A percentile compares a stretch with the other conserved stretches of the same genome.
phyloP scores from a whole-genome alignment of 257 asterid species.

The Solanum pennellii region DNA sequence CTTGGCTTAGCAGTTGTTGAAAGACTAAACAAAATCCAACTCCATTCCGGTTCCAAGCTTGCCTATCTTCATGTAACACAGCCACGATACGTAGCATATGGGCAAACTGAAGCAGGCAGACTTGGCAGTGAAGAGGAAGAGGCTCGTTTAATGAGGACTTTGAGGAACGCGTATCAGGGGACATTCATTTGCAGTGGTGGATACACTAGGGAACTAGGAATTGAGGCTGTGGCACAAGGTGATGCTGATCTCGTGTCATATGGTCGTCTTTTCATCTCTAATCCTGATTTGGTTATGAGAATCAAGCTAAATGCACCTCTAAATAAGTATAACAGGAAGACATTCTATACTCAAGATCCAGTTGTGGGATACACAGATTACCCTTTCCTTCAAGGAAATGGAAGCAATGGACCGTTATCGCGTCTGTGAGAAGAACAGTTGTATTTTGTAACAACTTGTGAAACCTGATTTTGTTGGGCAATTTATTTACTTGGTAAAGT shows the following conservation, averaged over 20 bases:
- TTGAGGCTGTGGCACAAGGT: constrained; percentile 42
- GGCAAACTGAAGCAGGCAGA: constrained; percentile 64
- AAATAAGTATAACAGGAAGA: constrained; percentile 38
- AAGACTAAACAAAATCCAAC: constrained; percentile 57
- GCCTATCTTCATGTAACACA: constrained; percentile 79
- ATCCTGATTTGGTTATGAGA: constrained; percentile 57
- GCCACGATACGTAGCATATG: constrained; percentile 74
- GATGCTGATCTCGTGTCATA: constrained; percentile 57
- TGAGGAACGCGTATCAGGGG: constrained; percentile 57
- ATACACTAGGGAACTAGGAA: constrained; percentile 48
- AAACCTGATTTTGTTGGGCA: neutral
- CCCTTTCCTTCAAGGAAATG: constrained; percentile 23
- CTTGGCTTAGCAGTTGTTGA: constrained; percentile 70
- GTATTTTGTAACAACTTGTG: neutral
- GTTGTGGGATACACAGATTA: constrained; percentile 62
- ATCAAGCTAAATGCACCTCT: constrained; percentile 41
- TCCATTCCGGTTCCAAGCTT: constrained; percentile 27
- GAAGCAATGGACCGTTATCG: constrained; percentile 13
- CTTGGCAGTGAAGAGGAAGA: constrained; percentile 74
- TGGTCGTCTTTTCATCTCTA: constrained; percentile 50
- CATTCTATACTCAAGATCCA: constrained; percentile 61
- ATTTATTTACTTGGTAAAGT: neutral
- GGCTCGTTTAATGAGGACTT: constrained; percentile 35
- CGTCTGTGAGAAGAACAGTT: constrained; percentile 11
- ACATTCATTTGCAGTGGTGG: constrained; percentile 67